A percentile compares a stretch with the other conserved stretches of the same genome.
phyloP scores from a whole-genome alignment of 2,329 filamentous ascomycete genomes.

The Calonectria honghensis region DNA sequence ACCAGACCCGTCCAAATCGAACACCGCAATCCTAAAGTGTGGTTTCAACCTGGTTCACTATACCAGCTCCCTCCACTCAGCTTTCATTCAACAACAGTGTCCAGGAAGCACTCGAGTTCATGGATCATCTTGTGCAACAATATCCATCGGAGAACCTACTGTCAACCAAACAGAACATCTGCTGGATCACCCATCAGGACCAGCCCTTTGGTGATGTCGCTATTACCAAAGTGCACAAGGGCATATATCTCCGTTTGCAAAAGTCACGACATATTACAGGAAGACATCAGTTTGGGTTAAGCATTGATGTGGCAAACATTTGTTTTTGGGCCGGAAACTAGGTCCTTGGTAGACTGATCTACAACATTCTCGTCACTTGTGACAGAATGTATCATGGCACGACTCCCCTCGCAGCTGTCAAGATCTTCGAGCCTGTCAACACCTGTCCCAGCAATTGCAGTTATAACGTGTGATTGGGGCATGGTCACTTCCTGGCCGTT shows the following conservation, averaged over 20 bases:
- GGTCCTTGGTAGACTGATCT: constrained; percentile 61
- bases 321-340: constrained; percentile 82
- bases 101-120: constrained; percentile 89
- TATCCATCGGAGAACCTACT: constrained; percentile 80
- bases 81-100: constrained; percentile 77
- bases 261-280: constrained; percentile 71
- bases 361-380: constrained; percentile 58
- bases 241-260: constrained; percentile 90
- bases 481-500: no score
- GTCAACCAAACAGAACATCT: constrained; percentile 89
- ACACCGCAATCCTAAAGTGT: no score
- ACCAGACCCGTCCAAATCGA: no score
- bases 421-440: constrained; percentile 60
- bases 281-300: constrained; percentile 83
- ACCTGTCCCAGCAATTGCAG: no score
- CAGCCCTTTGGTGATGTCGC: constrained; percentile 72
- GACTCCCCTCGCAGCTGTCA: constrained; percentile 52
- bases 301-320: constrained; percentile 93
- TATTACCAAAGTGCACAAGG: constrained; percentile 88
- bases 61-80: no score
- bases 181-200: constrained; percentile 71
- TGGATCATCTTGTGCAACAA: constrained; percentile 92
- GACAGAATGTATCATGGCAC: constrained; percentile 56
- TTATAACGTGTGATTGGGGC: no score
- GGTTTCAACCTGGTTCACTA: no score